A percentile compares a stretch with the other conserved stretches of the same genome.
Evolutionary conservation across 208 protist species (phyloP).

Genomic region (Leishmania braziliensis): DNA sequence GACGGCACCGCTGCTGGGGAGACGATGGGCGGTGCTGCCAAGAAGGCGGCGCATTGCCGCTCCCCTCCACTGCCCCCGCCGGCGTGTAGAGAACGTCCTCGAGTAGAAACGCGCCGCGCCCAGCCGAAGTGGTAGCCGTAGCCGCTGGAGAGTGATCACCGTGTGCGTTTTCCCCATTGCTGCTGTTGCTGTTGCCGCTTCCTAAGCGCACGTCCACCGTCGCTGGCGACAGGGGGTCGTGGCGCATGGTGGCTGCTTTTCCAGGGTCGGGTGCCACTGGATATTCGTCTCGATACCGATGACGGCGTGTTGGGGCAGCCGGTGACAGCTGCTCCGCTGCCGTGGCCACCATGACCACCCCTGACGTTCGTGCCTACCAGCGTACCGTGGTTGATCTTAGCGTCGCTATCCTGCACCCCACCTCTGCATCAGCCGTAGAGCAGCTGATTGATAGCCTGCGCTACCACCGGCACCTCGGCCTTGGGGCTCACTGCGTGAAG

Average conservation of each 20-base stretch:
- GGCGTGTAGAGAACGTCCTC: conserved; percentile 10
- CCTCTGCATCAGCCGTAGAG: not conserved
- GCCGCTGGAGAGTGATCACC: not conserved
- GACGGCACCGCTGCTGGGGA: not conserved
- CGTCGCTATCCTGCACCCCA: not conserved
- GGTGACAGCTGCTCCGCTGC: not conserved
- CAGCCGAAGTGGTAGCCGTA: not conserved
- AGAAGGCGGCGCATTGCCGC: not conserved
- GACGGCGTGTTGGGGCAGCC: not conserved
- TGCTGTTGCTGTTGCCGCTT: not conserved
- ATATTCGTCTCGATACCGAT: conserved; percentile 56
- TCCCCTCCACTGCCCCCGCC: conserved; percentile 17
- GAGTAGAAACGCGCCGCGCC: not conserved
- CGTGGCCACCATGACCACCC: not conserved
- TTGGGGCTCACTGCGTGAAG: conserved; percentile 44
- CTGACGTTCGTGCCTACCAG: not conserved
- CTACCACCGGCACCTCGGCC: conserved; percentile 5
- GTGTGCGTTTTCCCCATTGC: not conserved
- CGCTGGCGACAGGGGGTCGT: conserved; percentile 29
- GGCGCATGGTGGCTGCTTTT: conserved; percentile 30
- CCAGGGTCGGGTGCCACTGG: conserved; percentile 21
- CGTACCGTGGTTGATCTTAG: not conserved
- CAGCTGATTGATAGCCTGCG: not conserved
- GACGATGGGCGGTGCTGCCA: not conserved
- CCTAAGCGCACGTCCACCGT: not conserved